Conservation (phyloP, 2,329 filamentous ascomycete species). For the Sporothrix euskadiensis region DNA sequence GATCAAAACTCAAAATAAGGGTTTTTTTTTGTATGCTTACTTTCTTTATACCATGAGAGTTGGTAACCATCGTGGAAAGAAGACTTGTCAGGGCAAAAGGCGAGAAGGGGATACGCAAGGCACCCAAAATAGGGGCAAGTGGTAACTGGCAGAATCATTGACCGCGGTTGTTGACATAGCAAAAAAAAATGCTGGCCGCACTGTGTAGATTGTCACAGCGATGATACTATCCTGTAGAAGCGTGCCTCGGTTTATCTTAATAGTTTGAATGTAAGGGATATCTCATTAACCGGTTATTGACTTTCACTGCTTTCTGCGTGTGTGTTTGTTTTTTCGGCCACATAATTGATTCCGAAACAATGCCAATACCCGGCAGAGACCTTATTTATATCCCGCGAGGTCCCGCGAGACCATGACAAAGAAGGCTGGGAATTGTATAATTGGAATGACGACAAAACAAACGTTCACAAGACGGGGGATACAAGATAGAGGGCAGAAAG, state of each 20-base stretch:
- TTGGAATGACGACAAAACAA: background rate
- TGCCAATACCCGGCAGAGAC: slow-evolving; percentile 1
- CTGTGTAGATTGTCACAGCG: background rate
- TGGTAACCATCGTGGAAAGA: background rate
- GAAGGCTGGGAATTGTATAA: background rate
- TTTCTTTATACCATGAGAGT: background rate
- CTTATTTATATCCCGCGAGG: background rate
- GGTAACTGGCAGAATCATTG: background rate
- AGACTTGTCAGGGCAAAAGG: background rate
- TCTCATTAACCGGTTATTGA: background rate
- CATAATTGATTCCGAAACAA: slow-evolving; percentile 4
- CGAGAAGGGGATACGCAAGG: background rate
- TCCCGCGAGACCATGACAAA: background rate
- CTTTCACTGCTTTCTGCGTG: background rate
- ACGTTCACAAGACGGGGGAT: background rate
- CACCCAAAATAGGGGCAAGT: slow-evolving; percentile 7
- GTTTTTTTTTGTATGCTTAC: background rate
- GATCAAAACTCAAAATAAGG: background rate
- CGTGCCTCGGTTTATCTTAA: background rate
- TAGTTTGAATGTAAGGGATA: slow-evolving; percentile 1
- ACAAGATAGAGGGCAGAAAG: background rate
- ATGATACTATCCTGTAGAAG: slow-evolving; percentile 3
- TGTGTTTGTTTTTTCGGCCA: background rate
- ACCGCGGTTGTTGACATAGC: slow-evolving; percentile 13
- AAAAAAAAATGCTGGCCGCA: background rate